Base-by-base conservation (phyloP, 108 stramenopile species). In the Cyclostephanos tholiformis region DNA sequence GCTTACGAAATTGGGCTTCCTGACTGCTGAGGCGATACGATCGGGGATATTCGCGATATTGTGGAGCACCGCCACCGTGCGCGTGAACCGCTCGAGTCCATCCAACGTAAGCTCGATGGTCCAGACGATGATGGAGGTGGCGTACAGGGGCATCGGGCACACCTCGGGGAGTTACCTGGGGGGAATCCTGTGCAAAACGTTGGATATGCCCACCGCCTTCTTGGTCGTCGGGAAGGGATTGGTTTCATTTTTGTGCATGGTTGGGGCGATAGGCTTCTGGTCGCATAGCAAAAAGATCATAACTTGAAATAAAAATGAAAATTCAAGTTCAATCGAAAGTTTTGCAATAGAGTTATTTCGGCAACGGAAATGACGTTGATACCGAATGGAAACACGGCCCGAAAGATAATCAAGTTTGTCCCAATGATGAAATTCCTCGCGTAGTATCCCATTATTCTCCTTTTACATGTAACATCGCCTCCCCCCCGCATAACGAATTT, bases 121-220 rank as follows among this genome's bases (percentile, higher is more conserved):
- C 53, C 79, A 79, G 69, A 60, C 79, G 36, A 60, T 73, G 35
- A 79, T 79, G 79, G 79, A 79, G n/a, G 65, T 62, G 22, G 68
- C 59, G 17, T 79, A 79, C 30, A 46, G 67, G 38, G 79, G 79
- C 11, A 58, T 79, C 23, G 79, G 79, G 8, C 71, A 72, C 53
- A 73, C 72, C 22, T 67, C 63, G 13, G 79, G 79, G 14, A 66
- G 65, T 52, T 79, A 71, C 44, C 44, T 79, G 22, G 79, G 79
- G 26, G 79, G 79, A 8, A 25, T 64, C 1, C 51, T 79, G 49
- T 73, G 79, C 27, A 65, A 67, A 49, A 58, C 55, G 62, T 65
- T 32, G 25, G 67, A 50, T 20, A 52, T 69, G 19, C 61, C 72
- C 44, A 50, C 44, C n/a, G 62, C 79, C 3, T 79, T 79, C 67